Evolutionary conservation across 148 eudicot species (phyloP).

Genomic region (Heliamphora exappendiculata): DNA sequence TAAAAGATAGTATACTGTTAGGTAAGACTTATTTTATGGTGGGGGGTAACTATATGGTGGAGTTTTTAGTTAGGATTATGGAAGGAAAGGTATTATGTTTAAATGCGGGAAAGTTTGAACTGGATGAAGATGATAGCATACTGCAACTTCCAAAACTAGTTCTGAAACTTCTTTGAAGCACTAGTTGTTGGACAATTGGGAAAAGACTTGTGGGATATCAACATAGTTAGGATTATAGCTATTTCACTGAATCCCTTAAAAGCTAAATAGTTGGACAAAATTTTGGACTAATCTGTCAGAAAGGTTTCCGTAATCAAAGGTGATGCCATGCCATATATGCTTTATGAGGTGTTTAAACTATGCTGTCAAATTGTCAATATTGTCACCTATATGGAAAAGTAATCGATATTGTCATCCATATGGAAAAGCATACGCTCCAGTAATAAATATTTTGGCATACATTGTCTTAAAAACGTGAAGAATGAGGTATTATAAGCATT

Average conservation of each 20-base stretch:
- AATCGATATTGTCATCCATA: not conserved
- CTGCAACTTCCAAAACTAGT: not conserved
- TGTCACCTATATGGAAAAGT: too few relatives aligned
- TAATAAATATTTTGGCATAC: not conserved
- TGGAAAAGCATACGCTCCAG: not conserved
- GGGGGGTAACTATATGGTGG: not conserved
- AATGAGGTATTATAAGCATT: not conserved
- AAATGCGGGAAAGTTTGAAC: not conserved
- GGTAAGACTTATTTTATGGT: not conserved
- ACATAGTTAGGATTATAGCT: not conserved
- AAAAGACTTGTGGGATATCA: not conserved
- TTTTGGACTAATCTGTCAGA: not conserved
- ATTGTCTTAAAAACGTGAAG: not conserved
- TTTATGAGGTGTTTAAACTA: not conserved
- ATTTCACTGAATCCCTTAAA: not conserved
- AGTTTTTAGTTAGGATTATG: not conserved
- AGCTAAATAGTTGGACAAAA: not conserved
- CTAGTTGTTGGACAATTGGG: not conserved
- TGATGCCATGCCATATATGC: not conserved
- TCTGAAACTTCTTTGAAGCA: not conserved
- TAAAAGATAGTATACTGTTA: too few relatives aligned
- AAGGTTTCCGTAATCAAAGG: too few relatives aligned
- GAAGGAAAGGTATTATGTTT: not conserved
- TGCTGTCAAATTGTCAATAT: too few relatives aligned
- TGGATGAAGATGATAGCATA: not conserved